phyloP scores from a whole-genome alignment of 176 grass and related monocot species.

The Hordeum vulgare region MorexV3_pseudomolecules_assembly NC_058518.1:359142765-359143264 shows the following conservation, averaged over 20 bases:
- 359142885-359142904: neutral
- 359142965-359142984: neutral
- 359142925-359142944: neutral
- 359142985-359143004: conserved; percentile 95
- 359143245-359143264: conserved; percentile 89
- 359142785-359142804: conserved; percentile 91
- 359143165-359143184: conserved; percentile 87
- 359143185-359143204: conserved; percentile 92
- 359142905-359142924: neutral
- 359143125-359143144: neutral
- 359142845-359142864: conserved; percentile 34
- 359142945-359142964: neutral
- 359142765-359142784: conserved; percentile 93
- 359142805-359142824: conserved; percentile 71
- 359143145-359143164: conserved; percentile 99
- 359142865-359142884: neutral
- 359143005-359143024: conserved; percentile 83
- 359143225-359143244: conserved; percentile 98
- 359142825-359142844: conserved; percentile 85
- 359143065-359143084: conserved; percentile 1
- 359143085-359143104: neutral
- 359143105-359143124: neutral
- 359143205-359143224: conserved; percentile 98
- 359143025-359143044: conserved; percentile 97
- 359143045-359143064: conserved; percentile 83